phyloP scores from a whole-genome alignment of 2,329 filamentous ascomycete genomes.

The Ambrosiella beaveri region DNA sequence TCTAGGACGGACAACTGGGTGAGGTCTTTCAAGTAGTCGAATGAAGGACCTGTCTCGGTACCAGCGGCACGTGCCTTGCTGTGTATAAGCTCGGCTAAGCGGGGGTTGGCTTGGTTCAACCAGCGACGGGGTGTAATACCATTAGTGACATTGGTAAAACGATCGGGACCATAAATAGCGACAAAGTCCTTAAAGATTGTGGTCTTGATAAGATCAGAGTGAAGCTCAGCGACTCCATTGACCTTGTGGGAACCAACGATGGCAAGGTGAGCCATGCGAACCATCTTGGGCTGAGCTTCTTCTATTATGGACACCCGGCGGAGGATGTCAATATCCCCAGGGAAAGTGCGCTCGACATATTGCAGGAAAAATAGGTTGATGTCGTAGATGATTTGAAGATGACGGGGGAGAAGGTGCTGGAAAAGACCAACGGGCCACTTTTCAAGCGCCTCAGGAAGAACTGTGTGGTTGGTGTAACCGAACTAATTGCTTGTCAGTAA shows the following conservation, averaged over 20 bases:
- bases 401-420: slow-evolving; percentile 81
- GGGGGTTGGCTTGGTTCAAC: slow-evolving; percentile 93
- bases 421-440: slow-evolving; percentile 94
- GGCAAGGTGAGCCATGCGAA: slow-evolving; percentile 89
- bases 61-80: slow-evolving; percentile 47
- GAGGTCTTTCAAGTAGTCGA: slow-evolving; percentile 73
- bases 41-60: slow-evolving; percentile 28
- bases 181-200: slow-evolving; percentile 99
- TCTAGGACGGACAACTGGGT: slow-evolving; percentile 77
- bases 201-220: slow-evolving; percentile 94
- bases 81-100: slow-evolving; percentile 78
- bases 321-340: slow-evolving; percentile 74
- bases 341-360: slow-evolving; percentile 74
- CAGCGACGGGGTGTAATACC: slow-evolving; percentile 91
- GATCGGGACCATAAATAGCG: slow-evolving; percentile 82
- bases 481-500: slow-evolving; percentile 32
- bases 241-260: slow-evolving; percentile 98
- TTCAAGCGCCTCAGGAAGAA: slow-evolving; percentile 88
- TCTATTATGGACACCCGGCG: slow-evolving; percentile 89
- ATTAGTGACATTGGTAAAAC: slow-evolving; percentile 98
- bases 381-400: slow-evolving; percentile 95
- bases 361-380: slow-evolving; percentile 94
- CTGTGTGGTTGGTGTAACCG: slow-evolving; percentile 96
- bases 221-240: slow-evolving; percentile 92
- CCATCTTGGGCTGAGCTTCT: slow-evolving; percentile 92